Conservation (phyloP, 306 rosid species). For the Coriaria nepalensis region DNA sequence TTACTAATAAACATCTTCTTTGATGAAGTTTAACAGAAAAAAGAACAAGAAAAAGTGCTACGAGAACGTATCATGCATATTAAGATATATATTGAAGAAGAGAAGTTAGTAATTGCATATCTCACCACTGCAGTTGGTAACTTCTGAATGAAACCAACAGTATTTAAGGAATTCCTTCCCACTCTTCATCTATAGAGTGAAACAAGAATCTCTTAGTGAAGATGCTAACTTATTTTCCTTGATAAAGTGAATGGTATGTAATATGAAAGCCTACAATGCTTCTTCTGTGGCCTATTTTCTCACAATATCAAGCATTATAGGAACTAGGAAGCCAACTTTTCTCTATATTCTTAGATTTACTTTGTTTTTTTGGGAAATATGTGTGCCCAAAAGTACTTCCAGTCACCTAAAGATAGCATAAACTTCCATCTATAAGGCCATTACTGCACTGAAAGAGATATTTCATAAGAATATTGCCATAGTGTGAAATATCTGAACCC, state of each 20-base stretch:
- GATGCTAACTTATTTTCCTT: neutral
- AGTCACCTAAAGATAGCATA: too few species aligned
- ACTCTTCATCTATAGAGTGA: slow-evolving; percentile 58
- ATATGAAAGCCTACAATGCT: too few species aligned
- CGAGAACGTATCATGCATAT: slow-evolving; percentile 5
- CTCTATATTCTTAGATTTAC: too few species aligned
- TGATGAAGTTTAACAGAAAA: slow-evolving; percentile 6
- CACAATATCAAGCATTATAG: too few species aligned
- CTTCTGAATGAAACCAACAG: slow-evolving; percentile 98
- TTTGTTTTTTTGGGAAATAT: too few species aligned
- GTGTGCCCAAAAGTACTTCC: too few species aligned
- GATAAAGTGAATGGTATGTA: too few species aligned
- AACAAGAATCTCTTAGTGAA: slow-evolving; percentile 10
- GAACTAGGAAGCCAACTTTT: too few species aligned
- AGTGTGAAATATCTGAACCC: slow-evolving; percentile 59
- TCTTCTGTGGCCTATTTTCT: too few species aligned
- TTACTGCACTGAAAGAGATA: neutral
- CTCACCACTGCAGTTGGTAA: slow-evolving; percentile 88
- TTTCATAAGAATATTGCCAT: neutral
- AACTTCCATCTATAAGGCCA: neutral
- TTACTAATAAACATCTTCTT: slow-evolving; percentile 7
- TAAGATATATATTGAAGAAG: slow-evolving; percentile 9
- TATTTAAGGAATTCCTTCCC: slow-evolving; percentile 92
- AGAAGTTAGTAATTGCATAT: slow-evolving; percentile 9
- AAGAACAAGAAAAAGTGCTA: slow-evolving; percentile 1